These are phyloP conservation scores for Macrophomina pseudophaseolina DNA, from an alignment of 2,329 filamentous ascomycete genomes.

Conservation along the genomic window DNA sequence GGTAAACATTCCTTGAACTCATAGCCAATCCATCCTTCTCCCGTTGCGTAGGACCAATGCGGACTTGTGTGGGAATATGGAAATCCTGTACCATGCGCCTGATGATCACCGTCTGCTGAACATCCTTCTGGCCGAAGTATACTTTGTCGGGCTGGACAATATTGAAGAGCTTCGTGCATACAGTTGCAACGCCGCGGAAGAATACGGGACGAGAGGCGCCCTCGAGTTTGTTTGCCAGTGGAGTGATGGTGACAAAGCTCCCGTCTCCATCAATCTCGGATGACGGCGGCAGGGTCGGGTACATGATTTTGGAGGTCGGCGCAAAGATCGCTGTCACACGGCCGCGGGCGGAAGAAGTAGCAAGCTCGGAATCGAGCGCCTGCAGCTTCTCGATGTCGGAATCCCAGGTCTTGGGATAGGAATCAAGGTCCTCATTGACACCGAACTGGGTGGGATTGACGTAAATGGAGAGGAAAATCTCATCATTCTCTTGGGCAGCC, in stretches of 20 bases:
- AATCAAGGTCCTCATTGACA: constrained; percentile 81
- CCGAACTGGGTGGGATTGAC: constrained; percentile 98
- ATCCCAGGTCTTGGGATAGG: constrained; percentile 90
- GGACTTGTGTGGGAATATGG: constrained; percentile 74
- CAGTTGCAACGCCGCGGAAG: constrained; percentile 93
- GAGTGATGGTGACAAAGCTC: constrained; percentile 90
- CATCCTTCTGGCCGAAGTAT: constrained; percentile 97
- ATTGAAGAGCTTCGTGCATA: constrained; percentile 94
- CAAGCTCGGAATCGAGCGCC: constrained; percentile 73
- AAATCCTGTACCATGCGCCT: constrained; percentile 87
- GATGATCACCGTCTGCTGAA: constrained; percentile 94
- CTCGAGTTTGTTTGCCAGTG: constrained; percentile 80
- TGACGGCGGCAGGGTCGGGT: constrained; percentile 78
- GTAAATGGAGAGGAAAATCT: constrained; percentile 90
- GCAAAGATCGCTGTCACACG: constrained; percentile 84
- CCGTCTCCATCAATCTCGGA: constrained; percentile 76
- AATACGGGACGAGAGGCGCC: constrained; percentile 88
- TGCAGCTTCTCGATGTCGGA: constrained; percentile 72
- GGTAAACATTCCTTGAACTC: constrained; percentile 92
- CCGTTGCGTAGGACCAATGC: constrained; percentile 75
- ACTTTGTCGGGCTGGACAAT: constrained; percentile 77
- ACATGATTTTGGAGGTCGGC: constrained; percentile 82
- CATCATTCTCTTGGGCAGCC: constrained; percentile 81
- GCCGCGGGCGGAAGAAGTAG: constrained; percentile 55
- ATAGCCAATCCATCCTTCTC: constrained; percentile 84